These are phyloP conservation scores for Phialophora chinensis DNA, from an alignment of 2,329 filamentous ascomycete species.

Conservation along the genomic window DNA sequence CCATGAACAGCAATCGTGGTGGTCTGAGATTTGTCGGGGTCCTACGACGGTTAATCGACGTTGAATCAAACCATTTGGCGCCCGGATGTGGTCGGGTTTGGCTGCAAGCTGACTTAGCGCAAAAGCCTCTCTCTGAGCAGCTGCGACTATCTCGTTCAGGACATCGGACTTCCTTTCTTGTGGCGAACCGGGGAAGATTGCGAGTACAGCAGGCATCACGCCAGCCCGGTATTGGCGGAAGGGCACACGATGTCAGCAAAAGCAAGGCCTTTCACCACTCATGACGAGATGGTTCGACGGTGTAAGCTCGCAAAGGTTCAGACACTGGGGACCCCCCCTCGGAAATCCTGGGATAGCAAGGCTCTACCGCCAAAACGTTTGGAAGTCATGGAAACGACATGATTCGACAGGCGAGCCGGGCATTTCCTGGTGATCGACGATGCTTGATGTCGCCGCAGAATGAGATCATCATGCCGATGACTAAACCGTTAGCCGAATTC, in stretches of 20 bases:
- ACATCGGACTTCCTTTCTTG: conserved; percentile 9
- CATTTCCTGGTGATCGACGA: conserved; percentile 18
- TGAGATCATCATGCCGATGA: conserved; percentile 7
- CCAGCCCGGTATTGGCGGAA: conserved; percentile 22
- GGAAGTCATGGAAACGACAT: neutral
- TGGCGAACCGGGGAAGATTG: conserved; percentile 15
- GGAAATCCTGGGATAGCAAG: conserved; percentile 19
- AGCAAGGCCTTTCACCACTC: conserved; percentile 14
- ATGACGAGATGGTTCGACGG: conserved; percentile 2
- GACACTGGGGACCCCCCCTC: conserved; percentile 18
- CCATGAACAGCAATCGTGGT: conserved; percentile 16
- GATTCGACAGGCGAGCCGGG: conserved; percentile 14
- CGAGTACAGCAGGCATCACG: conserved; percentile 17
- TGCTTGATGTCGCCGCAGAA: neutral
- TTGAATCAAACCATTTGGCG: conserved; percentile 4
- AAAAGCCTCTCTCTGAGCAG: conserved; percentile 8
- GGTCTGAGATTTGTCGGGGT: conserved; percentile 27
- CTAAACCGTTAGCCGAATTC: neutral
- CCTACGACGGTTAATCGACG: neutral
- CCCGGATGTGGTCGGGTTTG: conserved; percentile 23
- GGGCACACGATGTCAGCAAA: conserved; percentile 6
- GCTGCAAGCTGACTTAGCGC: conserved; percentile 12
- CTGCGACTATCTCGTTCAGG: conserved; percentile 9
- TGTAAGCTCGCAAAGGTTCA: conserved; percentile 16
- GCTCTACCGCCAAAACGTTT: conserved; percentile 22